Evolutionary conservation across 1,284 basidiomycete genomes (phyloP), one percentile per base, ranked within the genome.

Genomic region (Malassezia arunalokei): DNA sequence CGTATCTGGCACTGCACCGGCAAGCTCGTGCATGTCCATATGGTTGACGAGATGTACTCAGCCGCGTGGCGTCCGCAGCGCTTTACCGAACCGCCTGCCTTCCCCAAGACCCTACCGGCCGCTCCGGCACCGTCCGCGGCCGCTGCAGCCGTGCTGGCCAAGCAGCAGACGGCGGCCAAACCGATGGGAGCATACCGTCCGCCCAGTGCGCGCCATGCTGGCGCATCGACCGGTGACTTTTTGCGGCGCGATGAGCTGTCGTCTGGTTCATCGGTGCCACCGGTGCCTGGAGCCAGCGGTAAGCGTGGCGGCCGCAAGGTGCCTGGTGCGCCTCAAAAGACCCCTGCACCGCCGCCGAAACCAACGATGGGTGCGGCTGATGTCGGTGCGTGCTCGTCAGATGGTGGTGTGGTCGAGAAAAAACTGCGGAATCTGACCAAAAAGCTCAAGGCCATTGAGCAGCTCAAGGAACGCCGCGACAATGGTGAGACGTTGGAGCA

Each of bases 1-100:
- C 90, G 89, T 76, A 80, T 98, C 56, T 96, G 86, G 86, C 90
- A 95, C 75, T 90, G 86, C 74, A 81, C 83, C 0, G 91, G 92
- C 8, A 78, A 83, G 5, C 80, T 98, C 20, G 74, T 95, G 31
- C 87, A 92, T 59, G 76, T 84, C 8, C 84, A 90, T 64, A 68
- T 77, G 48, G 76, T 82, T 47, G 86, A 91, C 14, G 87, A 92
- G 71, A 78, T 90, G n/a, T 92, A 92, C 74, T 86, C 89, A 73
- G 79, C 82, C 1, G 78, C 81, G 0, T 96, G 90, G 88, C 77
- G 86, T 39, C 90, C 91, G 1, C 79, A 78, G 1, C 79, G 79
- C 37, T 31, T 47, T 8, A 82, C 84, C 28, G 77, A 78, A 14
- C 79, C 81, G 15, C 79, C 83, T 0, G 74, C 81, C 0, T 95